Percentiles rank a stretch among this genome's conserved stretches.
Evolutionary conservation across 2,329 filamentous ascomycete species (phyloP).

Genomic region (Aspergillus floridensis): DNA sequence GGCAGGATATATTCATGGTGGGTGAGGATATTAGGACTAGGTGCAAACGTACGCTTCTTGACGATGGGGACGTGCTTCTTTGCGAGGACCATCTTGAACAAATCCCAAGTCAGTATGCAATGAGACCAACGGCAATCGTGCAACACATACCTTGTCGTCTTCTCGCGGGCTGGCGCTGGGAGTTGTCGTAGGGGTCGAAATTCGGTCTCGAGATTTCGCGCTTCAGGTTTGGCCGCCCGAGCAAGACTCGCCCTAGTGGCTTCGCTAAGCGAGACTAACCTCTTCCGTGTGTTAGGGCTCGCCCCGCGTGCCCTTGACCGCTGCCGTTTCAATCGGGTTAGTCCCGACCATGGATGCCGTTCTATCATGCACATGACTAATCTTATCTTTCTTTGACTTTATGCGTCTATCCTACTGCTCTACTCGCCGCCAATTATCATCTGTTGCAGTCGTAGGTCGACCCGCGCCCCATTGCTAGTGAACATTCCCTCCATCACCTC

Average conservation of each 20-base stretch:
- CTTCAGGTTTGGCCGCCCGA: constrained; percentile 33
- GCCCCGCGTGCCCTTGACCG: constrained; percentile 1
- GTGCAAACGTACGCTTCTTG: constrained; percentile 89
- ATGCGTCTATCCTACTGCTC: constrained; percentile 2
- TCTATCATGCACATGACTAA: not conserved
- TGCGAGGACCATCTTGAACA: constrained; percentile 81
- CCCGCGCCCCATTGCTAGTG: constrained; percentile 28
- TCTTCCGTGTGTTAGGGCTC: constrained; percentile 26
- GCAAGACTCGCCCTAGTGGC: constrained; percentile 31
- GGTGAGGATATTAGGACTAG: constrained; percentile 1
- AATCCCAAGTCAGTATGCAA: constrained; percentile 8
- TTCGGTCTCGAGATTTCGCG: constrained; percentile 42
- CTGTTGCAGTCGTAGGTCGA: constrained; percentile 25
- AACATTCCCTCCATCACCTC: constrained; percentile 45
- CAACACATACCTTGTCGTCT: constrained; percentile 45
- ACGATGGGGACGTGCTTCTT: constrained; percentile 99
- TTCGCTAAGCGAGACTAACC: constrained; percentile 31
- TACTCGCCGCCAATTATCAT: not conserved
- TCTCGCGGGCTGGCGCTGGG: constrained; percentile 44
- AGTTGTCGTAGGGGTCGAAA: constrained; percentile 42
- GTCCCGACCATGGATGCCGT: not conserved
- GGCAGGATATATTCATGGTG: not conserved
- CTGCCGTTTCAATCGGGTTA: not conserved
- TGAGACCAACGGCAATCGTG: not conserved
- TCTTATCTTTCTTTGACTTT: not conserved